Evolutionary conservation across 202 grass and related monocot species (phyloP).

Genomic region (Dendrocalamus latiflorus): DNA sequence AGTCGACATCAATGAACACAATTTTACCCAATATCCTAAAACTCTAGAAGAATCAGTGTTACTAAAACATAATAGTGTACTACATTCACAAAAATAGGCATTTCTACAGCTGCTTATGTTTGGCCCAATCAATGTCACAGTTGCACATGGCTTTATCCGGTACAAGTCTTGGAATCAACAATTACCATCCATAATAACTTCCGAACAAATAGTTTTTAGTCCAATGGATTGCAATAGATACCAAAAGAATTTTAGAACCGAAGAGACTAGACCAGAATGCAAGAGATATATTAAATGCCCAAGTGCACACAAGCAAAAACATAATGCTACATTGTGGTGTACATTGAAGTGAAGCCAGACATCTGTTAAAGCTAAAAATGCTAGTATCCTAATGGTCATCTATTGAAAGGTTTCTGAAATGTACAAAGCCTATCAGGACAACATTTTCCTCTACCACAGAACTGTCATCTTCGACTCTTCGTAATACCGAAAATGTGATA

Average conservation of each 20-base stretch:
- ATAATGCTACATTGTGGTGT: neutral
- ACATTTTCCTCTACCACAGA: neutral
- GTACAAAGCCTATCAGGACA: neutral
- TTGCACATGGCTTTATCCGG: neutral
- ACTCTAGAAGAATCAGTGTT: too few relatives aligned
- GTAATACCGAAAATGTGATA: neutral
- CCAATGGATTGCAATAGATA: neutral
- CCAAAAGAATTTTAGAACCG: neutral
- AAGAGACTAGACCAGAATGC: neutral
- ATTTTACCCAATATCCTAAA: too few relatives aligned
- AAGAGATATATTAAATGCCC: neutral
- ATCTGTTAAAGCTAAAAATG: neutral
- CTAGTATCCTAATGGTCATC: neutral
- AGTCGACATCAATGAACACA: too few relatives aligned
- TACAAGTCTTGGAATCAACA: neutral
- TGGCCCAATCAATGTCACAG: neutral
- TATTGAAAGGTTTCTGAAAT: neutral
- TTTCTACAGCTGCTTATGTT: neutral
- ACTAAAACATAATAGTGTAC: too few relatives aligned
- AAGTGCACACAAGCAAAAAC: neutral
- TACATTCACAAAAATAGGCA: too few relatives aligned
- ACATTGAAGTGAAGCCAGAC: neutral
- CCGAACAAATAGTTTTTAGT: neutral
- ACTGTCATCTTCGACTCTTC: neutral
- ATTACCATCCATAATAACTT: neutral